Percentiles rank a stretch among this genome's conserved stretches.
phyloP scores from a whole-genome alignment of 805 yeast species.

The Kodamaea restingae region DNA sequence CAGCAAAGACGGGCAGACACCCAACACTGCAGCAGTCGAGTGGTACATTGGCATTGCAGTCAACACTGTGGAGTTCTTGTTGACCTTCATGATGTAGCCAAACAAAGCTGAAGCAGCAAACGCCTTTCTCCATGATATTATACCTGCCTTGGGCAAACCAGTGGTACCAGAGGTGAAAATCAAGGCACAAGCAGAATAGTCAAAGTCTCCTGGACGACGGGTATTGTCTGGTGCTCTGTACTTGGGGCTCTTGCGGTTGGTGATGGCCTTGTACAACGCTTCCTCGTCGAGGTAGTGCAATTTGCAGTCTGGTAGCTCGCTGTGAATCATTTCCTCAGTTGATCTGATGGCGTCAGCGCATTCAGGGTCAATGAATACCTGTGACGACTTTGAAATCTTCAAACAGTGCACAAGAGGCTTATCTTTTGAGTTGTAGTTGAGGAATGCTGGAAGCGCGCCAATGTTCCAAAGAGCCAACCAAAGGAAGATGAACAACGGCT shows the following conservation, averaged over 20 bases:
- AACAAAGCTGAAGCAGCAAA: constrained; percentile 67
- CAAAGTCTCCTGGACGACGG: constrained; percentile 56
- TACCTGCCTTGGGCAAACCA: constrained; percentile 91
- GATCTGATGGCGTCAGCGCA: constrained; percentile 50
- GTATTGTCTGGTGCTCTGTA: constrained; percentile 53
- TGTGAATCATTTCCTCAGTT: constrained; percentile 40
- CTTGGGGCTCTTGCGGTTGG: constrained; percentile 39
- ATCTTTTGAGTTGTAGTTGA: constrained; percentile 75
- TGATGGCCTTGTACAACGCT: constrained; percentile 40
- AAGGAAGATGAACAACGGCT: constrained; percentile 71
- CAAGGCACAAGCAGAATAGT: constrained; percentile 62
- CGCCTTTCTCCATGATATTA: constrained; percentile 86
- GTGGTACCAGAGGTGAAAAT: constrained; percentile 95
- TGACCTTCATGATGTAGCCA: constrained; percentile 62
- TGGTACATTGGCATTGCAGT: constrained; percentile 96
- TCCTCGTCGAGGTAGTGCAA: constrained; percentile 51
- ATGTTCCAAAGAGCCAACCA: constrained; percentile 90
- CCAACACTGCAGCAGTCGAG: constrained; percentile 87
- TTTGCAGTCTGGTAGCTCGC: constrained; percentile 33
- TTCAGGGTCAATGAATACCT: constrained; percentile 72
- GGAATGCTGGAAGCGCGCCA: constrained; percentile 84
- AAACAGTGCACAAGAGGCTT: constrained; percentile 77
- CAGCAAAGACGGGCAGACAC: constrained; percentile 63
- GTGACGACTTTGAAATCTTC: constrained; percentile 56
- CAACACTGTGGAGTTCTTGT: constrained; percentile 55